Percentiles rank a stretch among this genome's conserved stretches.
Evolutionary conservation across 2,329 filamentous ascomycete genomes (phyloP).

Genomic region (Piedraia hortae): DNA sequence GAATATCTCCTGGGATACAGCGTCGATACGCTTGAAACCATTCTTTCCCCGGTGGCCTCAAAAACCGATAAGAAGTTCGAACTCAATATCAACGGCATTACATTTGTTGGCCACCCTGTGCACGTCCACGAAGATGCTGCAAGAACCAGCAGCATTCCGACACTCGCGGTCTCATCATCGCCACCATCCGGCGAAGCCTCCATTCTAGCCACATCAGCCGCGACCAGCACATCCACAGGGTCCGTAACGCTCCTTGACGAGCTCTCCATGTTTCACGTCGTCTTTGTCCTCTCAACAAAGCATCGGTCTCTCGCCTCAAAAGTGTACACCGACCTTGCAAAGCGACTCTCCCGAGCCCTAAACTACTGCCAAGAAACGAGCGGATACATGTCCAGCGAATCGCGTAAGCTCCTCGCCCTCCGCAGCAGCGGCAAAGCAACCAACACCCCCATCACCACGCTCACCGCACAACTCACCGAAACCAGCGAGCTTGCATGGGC

Average conservation of each 20-base stretch:
- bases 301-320: conserved; percentile 39
- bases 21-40: conserved; percentile 46
- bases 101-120: conserved; percentile 59
- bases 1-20: conserved; percentile 6
- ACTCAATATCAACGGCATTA: conserved; percentile 50
- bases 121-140: background rate
- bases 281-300: conserved; percentile 66
- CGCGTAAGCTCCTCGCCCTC: conserved; percentile 50
- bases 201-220: conserved; percentile 8
- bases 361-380: conserved; percentile 78
- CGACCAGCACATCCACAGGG: conserved; percentile 9
- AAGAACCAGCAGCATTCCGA: conserved; percentile 1
- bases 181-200: conserved; percentile 6
- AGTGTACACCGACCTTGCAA: conserved; percentile 69
- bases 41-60: conserved; percentile 38
- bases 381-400: conserved; percentile 79
- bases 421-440: conserved; percentile 55
- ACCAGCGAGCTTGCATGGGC: conserved; percentile 11
- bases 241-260: conserved; percentile 19
- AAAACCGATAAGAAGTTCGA: conserved; percentile 66
- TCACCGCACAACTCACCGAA: conserved; percentile 7
- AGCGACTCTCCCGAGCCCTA: conserved; percentile 74
- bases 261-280: conserved; percentile 95
- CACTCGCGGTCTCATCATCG: conserved; percentile 7
- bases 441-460: conserved; percentile 13